These are phyloP conservation scores for Lepraria neglecta DNA, from an alignment of 495 filamentous ascomycete species.

Conservation along the genomic window DNA sequence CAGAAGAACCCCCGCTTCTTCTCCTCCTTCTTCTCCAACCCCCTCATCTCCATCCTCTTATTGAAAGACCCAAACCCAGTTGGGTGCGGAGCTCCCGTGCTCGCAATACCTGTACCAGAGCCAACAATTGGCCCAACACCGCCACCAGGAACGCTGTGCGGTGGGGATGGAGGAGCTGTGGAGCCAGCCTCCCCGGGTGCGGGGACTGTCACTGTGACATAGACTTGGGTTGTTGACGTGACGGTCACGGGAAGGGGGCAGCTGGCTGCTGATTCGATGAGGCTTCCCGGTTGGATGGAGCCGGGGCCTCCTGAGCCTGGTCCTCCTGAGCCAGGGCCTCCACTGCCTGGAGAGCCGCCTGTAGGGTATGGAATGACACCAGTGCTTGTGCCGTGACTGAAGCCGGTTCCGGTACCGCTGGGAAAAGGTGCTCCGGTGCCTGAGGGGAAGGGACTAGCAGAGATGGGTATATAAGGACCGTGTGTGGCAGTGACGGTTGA, in stretches of 20 bases:
- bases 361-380: slow-evolving; percentile 9
- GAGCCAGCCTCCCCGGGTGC: background rate
- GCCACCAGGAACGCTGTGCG: slow-evolving; percentile 9
- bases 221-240: background rate
- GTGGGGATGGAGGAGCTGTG: background rate
- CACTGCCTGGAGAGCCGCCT: background rate
- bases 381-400: slow-evolving; percentile 7
- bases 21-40: slow-evolving; percentile 10
- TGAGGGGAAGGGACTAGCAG: slow-evolving; percentile 9
- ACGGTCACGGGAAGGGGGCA: slow-evolving; percentile 11
- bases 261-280: background rate
- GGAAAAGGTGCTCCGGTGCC: slow-evolving; percentile 2
- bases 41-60: slow-evolving; percentile 22
- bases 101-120: slow-evolving; percentile 10
- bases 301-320: background rate
- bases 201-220: slow-evolving; percentile 18
- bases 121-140: slow-evolving; percentile 6
- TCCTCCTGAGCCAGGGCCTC: too few species aligned
- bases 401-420: background rate
- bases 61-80: background rate
- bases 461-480: slow-evolving; percentile 16
- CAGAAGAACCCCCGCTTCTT: background rate
- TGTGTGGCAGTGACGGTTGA: background rate
- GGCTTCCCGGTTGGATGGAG: background rate
- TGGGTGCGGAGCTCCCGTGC: background rate